These are phyloP conservation scores for Ophiostoma sp. DNA, from an alignment of 2,329 filamentous ascomycete species.

Conservation along the genomic window DNA sequence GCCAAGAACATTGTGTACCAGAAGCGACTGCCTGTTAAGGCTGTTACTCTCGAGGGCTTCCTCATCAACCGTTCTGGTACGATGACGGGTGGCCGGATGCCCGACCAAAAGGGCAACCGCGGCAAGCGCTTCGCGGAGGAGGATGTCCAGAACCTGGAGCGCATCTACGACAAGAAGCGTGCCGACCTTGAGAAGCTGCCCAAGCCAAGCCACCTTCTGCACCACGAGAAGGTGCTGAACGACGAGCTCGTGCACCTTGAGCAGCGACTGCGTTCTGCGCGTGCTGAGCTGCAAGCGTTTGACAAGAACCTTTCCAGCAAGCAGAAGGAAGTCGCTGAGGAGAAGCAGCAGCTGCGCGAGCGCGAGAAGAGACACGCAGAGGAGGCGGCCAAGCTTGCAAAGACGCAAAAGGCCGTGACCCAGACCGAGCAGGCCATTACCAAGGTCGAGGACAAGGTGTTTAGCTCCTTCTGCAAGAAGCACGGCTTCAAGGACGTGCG, in stretches of 20 bases:
- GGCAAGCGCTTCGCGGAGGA: conserved; percentile 77
- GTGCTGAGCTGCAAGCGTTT: conserved; percentile 70
- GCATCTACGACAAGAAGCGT: conserved; percentile 66
- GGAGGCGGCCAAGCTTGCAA: conserved; percentile 63
- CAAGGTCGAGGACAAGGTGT: conserved; percentile 82
- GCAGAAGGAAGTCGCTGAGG: conserved; percentile 70
- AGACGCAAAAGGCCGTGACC: conserved; percentile 44
- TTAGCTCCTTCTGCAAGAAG: conserved; percentile 75
- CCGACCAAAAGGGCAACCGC: conserved; percentile 65
- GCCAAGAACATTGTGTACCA: conserved; percentile 88
- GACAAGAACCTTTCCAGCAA: conserved; percentile 82
- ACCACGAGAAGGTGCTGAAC: conserved; percentile 74
- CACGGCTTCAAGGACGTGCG: conserved; percentile 86
- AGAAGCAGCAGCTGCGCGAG: conserved; percentile 66
- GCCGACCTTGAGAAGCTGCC: conserved; percentile 76
- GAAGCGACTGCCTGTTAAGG: conserved; percentile 80
- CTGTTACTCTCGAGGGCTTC: conserved; percentile 89
- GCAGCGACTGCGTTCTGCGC: conserved; percentile 63
- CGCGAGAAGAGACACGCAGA: conserved; percentile 72
- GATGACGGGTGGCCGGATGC: conserved; percentile 90
- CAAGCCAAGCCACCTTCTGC: conserved; percentile 66
- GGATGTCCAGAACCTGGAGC: conserved; percentile 79
- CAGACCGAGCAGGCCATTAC: conserved; percentile 60
- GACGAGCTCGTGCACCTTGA: conserved; percentile 75
- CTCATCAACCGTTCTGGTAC: conserved; percentile 94